Conservation (phyloP, 257 asterid species). For the Solanum medicagineum region DNA sequence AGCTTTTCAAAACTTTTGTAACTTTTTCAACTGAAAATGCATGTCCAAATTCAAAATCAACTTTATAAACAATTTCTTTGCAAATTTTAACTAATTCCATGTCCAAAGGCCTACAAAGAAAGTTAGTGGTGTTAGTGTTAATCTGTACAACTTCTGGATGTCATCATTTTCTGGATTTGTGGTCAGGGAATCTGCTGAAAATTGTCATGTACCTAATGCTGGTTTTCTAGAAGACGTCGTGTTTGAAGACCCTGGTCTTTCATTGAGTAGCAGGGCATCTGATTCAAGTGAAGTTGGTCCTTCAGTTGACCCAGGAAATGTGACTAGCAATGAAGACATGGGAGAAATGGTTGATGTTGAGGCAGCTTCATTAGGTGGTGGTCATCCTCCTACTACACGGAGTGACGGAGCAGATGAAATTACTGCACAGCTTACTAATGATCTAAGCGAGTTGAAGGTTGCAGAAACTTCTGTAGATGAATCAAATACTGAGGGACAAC, state of each 20-base stretch:
- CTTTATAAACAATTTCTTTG: background rate
- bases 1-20: background rate
- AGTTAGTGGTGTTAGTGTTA: background rate
- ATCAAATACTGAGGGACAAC: constrained; percentile 36
- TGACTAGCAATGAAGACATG: constrained; percentile 16
- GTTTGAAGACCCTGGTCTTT: constrained; percentile 65
- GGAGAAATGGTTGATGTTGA: constrained; percentile 19
- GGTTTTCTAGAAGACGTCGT: constrained; percentile 83
- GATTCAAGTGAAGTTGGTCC: constrained; percentile 45
- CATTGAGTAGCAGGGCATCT: constrained; percentile 31
- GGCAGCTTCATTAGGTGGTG: constrained; percentile 16
- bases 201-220: constrained; percentile 73
- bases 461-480: constrained; percentile 32
- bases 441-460: constrained; percentile 42
- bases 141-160: background rate
- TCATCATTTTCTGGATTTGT: constrained; percentile 1
- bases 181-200: constrained; percentile 72
- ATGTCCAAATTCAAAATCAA: background rate
- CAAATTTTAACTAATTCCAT: background rate
- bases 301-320: constrained; percentile 25
- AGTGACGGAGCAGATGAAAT: constrained; percentile 20
- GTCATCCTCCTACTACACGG: constrained; percentile 15
- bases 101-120: background rate
- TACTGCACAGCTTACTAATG: constrained; percentile 34
- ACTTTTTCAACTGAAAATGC: background rate